Base-by-base conservation (phyloP, 768 basidiomycete genomes). In the Mycena filopes region DNA sequence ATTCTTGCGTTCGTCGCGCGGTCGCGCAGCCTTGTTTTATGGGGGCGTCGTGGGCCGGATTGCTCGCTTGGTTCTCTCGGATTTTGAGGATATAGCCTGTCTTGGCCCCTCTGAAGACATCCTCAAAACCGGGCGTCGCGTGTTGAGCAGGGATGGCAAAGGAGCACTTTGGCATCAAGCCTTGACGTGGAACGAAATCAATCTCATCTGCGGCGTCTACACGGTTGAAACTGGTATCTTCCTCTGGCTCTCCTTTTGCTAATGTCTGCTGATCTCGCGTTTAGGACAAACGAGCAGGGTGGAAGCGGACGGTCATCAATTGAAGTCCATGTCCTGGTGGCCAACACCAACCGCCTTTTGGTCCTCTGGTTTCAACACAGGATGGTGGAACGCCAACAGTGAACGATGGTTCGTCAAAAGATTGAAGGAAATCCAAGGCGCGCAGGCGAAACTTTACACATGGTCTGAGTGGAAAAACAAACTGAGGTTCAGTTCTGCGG, bases 261-360 rank as follows among this genome's bases (percentile, higher is more conserved):
- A 40, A 50, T 55, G 23, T 48, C 18, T 40, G n/a, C 57, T 55
- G 6, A 63, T 50, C 43, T 63, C 40, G 25, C n/a, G 21, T 49
- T 49, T 45, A 59, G 57, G 64, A 21, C 63, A 59, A 54, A 45
- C 16, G 57, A 59, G 57, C 57, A 43, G 15, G 12, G 13, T 2
- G 21, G 40, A 23, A 36, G 38, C 41, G 36, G 51, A 55, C 38
- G 66, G 56, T 21, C 29, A 54, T 11, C 60, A 63, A 47, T 11
- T 59, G 18, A 56, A 63, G 45, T 60, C 57, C 25, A 51, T 67
- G 25, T 63, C 60, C 31, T 67, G 66, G 66, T 67, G 60, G 60
- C 66, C 55, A 18, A 56, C 23, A 36, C 60, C 51, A 38, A 42
- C 42, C 18, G 56, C 66, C n/a, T 63, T 67, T 25, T 51, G 28